Base-by-base conservation (phyloP, 2,329 filamentous ascomycete species). In the Pseudogymnoascus sp. region DNA sequence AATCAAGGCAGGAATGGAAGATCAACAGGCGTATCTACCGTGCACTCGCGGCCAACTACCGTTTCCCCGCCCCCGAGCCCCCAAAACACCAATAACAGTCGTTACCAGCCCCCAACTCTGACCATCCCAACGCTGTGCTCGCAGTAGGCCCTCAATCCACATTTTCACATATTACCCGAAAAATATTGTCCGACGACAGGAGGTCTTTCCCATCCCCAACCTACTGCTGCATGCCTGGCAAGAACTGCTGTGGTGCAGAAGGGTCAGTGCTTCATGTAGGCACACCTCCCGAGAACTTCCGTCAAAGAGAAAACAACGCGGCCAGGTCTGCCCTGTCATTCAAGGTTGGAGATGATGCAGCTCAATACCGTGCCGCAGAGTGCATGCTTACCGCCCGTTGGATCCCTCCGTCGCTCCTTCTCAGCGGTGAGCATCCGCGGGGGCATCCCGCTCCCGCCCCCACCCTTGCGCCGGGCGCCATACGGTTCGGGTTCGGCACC, bases 31-130 rank as follows among this genome's bases (percentile, higher is more conserved):
- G 31, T 54, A 54, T 54, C 7, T 54, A 31, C 48, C 23, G 48
- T 54, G 48, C 48, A 54, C 48, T n/a, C 23, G 23, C 48, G 48
- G 48, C 48, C 48, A 54, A 54, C 48, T 54, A 31, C 48, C 48
- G 48, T 11, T 54, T 54, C 48, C 48, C 48, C 48, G 48, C 48
- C 23, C 25, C 48, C 48, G 16, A 7, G 48, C 48, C 23, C 25
- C 48, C 48, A 28, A 7, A 54, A 54, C n/a, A 28, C 48, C 48
- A 54, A 54, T 54, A 6, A 31, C n/a, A 54, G 48, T 31, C n/a
- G 25, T 31, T 54, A 54, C 48, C 48, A 31, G 8, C 25, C 48
- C 48, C 25, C 48, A 54, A 23, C 23, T 28, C 23, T 54, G 14
- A 51, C 25, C 8, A 31, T 54, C 14, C 48, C 48, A 31, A 54